Evolutionary conservation across 2,329 filamentous ascomycete genomes (phyloP).

Genomic region (Verruconis gallopava): DNA sequence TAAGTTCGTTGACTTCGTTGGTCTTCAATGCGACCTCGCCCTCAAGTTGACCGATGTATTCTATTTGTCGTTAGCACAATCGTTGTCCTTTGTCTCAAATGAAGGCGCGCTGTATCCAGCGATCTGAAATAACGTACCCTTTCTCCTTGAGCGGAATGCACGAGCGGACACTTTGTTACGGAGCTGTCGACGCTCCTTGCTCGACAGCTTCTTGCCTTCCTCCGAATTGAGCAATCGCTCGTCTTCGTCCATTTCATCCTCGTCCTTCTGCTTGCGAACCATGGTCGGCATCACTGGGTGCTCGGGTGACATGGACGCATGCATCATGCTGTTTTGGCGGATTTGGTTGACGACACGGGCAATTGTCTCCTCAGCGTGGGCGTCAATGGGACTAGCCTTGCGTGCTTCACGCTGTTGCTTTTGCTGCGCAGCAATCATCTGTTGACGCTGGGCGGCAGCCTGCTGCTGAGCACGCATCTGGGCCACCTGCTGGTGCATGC

Average conservation of each 20-base stretch:
- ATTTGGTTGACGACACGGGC: slow-evolving; percentile 86
- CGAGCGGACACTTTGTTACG: slow-evolving; percentile 97
- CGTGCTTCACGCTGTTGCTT: slow-evolving; percentile 38
- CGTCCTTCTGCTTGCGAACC: slow-evolving; percentile 72
- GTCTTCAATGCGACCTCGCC: slow-evolving; percentile 73
- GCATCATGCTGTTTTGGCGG: slow-evolving; percentile 56
- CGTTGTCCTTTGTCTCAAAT: too few relatives aligned
- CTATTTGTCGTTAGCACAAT: too few relatives aligned
- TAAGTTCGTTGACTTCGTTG: slow-evolving; percentile 70
- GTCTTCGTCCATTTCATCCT: slow-evolving; percentile 96
- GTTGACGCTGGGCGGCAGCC: slow-evolving; percentile 34
- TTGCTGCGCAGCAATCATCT: slow-evolving; percentile 30
- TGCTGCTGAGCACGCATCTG: slow-evolving; percentile 53
- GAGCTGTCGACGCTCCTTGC: slow-evolving; percentile 93
- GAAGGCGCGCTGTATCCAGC: too few relatives aligned
- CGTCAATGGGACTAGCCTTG: slow-evolving; percentile 24
- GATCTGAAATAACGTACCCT: slow-evolving; percentile 66
- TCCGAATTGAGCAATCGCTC: slow-evolving; percentile 89
- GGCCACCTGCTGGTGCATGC: slow-evolving; percentile 84
- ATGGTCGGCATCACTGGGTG: slow-evolving; percentile 48
- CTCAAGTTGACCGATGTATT: slow-evolving; percentile 95
- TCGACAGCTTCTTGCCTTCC: slow-evolving; percentile 97
- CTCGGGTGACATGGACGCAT: slow-evolving; percentile 31
- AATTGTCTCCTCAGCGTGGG: slow-evolving; percentile 70
- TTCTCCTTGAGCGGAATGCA: slow-evolving; percentile 93